Evolutionary conservation across 2,329 filamentous ascomycete species (phyloP).

Genomic region (Colletotrichum paranaense): DNA sequence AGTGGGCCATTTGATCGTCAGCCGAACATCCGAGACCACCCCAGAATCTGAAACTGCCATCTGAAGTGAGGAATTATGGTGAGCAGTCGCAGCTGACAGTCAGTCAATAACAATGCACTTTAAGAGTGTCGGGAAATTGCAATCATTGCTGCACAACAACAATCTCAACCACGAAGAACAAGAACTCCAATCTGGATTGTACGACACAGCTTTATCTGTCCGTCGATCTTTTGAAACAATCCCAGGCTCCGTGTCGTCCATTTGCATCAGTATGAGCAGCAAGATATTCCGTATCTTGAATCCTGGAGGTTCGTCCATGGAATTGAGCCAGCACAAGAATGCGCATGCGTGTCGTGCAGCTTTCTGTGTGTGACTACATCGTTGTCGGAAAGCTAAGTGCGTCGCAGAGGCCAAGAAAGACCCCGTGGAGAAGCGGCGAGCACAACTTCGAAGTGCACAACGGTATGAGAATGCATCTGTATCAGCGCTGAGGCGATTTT

Average conservation of each 20-base stretch:
- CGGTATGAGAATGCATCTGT: constrained; percentile 30
- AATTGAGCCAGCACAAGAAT: too few relatives aligned
- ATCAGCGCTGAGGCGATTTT: not conserved
- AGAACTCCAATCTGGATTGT: too few relatives aligned
- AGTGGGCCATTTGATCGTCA: constrained; percentile 1
- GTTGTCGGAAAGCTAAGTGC: too few relatives aligned
- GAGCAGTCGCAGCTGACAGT: too few relatives aligned
- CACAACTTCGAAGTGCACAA: constrained; percentile 43
- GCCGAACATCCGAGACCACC: constrained; percentile 3
- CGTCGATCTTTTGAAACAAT: too few relatives aligned
- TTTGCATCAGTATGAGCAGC: not conserved
- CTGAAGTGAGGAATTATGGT: not conserved
- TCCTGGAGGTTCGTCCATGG: constrained; percentile 39
- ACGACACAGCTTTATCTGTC: too few relatives aligned
- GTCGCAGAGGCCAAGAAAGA: constrained; percentile 40
- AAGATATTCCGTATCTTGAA: constrained; percentile 49
- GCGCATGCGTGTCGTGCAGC: not conserved
- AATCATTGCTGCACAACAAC: too few relatives aligned
- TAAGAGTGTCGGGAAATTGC: too few relatives aligned
- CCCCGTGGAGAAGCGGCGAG: constrained; percentile 40
- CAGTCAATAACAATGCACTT: too few relatives aligned
- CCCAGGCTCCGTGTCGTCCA: too few relatives aligned
- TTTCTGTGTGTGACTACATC: too few relatives aligned
- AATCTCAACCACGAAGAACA: too few relatives aligned
- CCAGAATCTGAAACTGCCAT: not conserved